Base-by-base conservation (phyloP, 108 stramenopile species). In the Nitzschia sp. region DNA sequence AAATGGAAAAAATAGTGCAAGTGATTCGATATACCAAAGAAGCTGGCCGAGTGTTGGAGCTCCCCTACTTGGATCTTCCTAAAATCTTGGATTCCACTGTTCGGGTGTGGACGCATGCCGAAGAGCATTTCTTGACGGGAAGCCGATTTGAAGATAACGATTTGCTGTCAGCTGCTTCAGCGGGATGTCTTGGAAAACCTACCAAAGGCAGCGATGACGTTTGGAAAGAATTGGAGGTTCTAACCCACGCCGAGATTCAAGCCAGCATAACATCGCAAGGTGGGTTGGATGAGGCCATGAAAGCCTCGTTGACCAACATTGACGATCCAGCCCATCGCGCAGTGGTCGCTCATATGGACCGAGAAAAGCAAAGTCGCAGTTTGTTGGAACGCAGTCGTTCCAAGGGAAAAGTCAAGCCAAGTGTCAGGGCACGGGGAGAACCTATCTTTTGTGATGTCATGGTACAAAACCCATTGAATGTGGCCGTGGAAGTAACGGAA, bases 311-410 rank as follows among this genome's bases (percentile, higher is more conserved):
- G 62, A 41, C 69, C 51, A 72, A 74, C 29, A 86, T 88, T 44
- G 77, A 73, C 20, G 83, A 89, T 70, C 73, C 72, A 46, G 48
- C 52, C 15, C 80, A 87, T 26, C 87, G 87, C 43, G 41, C 60
- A 21, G 78, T 88, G 19, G 83, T 93, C 55, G 71, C 74, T 20
- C 81, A 93, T 65, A 82, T 93, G 10, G 92, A 90, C 64, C 81
- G 82, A 42, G 89, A 91, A 72, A 82, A 80, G 55, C 77, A 77
- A 41, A 83, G 84, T 20, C 60, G 74, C 29, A 65, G 75, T 54
- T 66, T 80, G 57, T 43, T 65, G 19, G 84, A 76, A 62, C 84
- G 89, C n/a, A 66, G 72, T 26, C 89, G 90, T 57, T 74, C 78
- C 53, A 82, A 76, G 34, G 75, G 74, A 9, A 78, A 77, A 21